Conservation (phyloP, 2,329 filamentous ascomycete genomes). For the Alternaria viburni region DNA sequence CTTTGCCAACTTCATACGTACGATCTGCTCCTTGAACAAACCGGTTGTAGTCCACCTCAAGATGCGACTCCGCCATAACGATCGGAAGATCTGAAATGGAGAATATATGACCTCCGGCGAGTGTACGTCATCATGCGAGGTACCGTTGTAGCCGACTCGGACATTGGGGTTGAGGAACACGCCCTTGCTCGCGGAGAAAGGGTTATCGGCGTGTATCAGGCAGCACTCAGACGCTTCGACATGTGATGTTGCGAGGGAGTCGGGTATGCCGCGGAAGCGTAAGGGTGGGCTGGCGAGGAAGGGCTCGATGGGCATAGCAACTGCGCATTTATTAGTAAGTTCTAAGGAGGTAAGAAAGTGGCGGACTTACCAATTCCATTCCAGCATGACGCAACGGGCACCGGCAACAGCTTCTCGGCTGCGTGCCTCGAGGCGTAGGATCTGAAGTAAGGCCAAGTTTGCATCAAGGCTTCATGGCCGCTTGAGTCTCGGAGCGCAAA, state of each 20-base stretch:
- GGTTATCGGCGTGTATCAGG: constrained; percentile 76
- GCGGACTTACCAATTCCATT: constrained; percentile 61
- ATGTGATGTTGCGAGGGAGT: constrained; percentile 65
- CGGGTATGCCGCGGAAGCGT: constrained; percentile 68
- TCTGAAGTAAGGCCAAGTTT: constrained; percentile 66
- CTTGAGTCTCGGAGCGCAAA: constrained; percentile 65
- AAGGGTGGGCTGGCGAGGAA: constrained; percentile 49
- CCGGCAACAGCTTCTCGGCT: constrained; percentile 55
- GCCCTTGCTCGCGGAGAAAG: constrained; percentile 58
- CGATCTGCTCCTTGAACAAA: constrained; percentile 15
- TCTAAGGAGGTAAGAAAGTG: neutral
- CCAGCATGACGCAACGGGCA: constrained; percentile 71
- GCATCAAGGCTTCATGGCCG: constrained; percentile 59
- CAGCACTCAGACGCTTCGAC: constrained; percentile 83
- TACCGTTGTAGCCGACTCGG: constrained; percentile 67
- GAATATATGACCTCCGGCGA: constrained; percentile 12
- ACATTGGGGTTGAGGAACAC: constrained; percentile 74
- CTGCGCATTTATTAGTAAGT: constrained; percentile 24
- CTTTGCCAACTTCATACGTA: constrained; percentile 10
- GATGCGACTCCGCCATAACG: constrained; percentile 20
- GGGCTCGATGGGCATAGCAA: constrained; percentile 34
- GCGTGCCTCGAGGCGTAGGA: constrained; percentile 59
- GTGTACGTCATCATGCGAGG: constrained; percentile 31
- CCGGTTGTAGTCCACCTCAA: constrained; percentile 15
- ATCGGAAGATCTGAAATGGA: constrained; percentile 12